Evolutionary conservation across 495 filamentous ascomycete genomes (phyloP).

Genomic region (Tuber microsphaerosporum): DNA sequence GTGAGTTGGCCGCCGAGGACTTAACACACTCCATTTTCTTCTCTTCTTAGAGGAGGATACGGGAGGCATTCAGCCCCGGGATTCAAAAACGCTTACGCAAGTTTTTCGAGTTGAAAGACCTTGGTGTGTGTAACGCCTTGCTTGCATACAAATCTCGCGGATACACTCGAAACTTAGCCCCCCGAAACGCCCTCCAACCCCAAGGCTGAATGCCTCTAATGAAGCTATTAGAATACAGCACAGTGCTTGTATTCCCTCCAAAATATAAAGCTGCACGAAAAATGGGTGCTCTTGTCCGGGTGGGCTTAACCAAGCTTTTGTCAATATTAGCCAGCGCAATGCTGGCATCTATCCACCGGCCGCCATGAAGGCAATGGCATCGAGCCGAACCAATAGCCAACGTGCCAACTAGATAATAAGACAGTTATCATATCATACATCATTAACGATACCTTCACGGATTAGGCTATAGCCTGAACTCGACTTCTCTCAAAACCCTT

Average conservation of each 20-base stretch:
- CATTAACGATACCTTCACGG: not conserved
- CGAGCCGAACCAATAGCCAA: not conserved
- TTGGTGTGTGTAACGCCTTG: not conserved
- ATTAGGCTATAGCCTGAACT: not conserved
- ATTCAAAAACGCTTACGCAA: not conserved
- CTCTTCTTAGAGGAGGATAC: not conserved
- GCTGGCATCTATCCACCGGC: not conserved
- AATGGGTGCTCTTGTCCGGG: not conserved
- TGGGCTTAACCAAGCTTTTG: not conserved
- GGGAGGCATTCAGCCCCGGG: not conserved
- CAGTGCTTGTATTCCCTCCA: not conserved
- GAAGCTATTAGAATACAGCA: not conserved
- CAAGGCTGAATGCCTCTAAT: not conserved
- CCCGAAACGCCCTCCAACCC: not conserved
- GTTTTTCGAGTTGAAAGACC: not conserved
- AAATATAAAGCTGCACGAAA: not conserved
- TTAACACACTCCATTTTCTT: not conserved
- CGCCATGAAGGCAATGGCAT: not conserved
- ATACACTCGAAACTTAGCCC: not conserved
- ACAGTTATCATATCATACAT: not conserved
- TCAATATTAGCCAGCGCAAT: not conserved
- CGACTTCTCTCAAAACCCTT: not conserved
- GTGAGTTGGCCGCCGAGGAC: not conserved
- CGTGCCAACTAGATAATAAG: not conserved
- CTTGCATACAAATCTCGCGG: not conserved